Conservation (phyloP, 352 stramenopile species). For the Phytophthora hybrid region DNA sequence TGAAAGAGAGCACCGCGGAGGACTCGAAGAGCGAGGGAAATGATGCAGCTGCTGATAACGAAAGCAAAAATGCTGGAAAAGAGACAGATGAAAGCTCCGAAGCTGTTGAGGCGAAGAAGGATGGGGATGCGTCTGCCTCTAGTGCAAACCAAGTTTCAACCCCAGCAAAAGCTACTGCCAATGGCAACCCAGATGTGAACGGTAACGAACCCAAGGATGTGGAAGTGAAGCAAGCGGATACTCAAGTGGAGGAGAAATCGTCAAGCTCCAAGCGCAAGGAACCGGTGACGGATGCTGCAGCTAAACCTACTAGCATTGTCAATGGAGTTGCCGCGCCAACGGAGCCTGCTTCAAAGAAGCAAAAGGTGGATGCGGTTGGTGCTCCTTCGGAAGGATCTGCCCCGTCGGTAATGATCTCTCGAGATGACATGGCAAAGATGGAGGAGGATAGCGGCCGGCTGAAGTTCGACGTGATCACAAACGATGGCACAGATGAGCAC, state of each 20-base stretch:
- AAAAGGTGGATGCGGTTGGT: constrained; percentile 40
- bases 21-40: constrained; percentile 19
- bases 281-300: not conserved
- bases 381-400: constrained; percentile 17
- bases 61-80: not conserved
- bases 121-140: not conserved
- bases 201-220: not conserved
- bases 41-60: not conserved
- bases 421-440: constrained; percentile 90
- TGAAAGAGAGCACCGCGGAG: constrained; percentile 3
- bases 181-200: not conserved
- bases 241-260: constrained; percentile 4
- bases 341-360: constrained; percentile 45
- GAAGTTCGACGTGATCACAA: constrained; percentile 92
- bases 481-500: constrained; percentile 89
- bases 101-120: not conserved
- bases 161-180: not conserved
- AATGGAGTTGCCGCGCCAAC: not conserved
- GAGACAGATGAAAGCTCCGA: not conserved
- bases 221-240: not conserved
- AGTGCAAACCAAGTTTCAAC: not conserved
- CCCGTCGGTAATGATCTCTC: constrained; percentile 72
- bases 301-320: constrained; percentile 17
- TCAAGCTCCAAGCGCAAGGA: constrained; percentile 40
- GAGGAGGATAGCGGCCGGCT: constrained; percentile 82